A percentile compares a stretch with the other conserved stretches of the same genome.
phyloP scores from a whole-genome alignment of 129 eudicot genomes.

The Flaveria brownii region DNA sequence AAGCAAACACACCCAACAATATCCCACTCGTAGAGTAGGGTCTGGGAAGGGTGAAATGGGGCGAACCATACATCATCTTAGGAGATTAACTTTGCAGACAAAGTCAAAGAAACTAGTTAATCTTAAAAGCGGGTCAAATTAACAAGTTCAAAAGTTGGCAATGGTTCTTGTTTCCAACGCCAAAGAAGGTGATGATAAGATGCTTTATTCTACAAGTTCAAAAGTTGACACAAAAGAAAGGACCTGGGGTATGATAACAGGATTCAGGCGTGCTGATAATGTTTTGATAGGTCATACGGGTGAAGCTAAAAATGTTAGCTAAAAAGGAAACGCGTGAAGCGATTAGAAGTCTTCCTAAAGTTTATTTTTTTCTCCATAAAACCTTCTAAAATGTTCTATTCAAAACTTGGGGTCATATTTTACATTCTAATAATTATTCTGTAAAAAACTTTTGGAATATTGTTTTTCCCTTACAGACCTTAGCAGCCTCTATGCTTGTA shows the following conservation, averaged over 20 bases:
- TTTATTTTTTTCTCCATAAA: not conserved
- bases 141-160: not conserved
- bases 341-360: not conserved
- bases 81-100: not conserved
- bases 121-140: not conserved
- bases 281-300: not conserved
- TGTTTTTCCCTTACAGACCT: not conserved
- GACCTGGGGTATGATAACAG: not conserved
- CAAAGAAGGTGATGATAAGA: no score
- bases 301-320: not conserved
- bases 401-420: not conserved
- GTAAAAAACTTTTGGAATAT: not conserved
- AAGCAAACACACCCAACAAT: no score
- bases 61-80: no score
- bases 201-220: no score
- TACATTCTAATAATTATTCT: not conserved
- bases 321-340: not conserved
- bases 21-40: no score
- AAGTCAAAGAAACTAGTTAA: not conserved
- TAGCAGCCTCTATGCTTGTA: not conserved
- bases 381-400: not conserved
- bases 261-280: not conserved
- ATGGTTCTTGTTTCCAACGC: no score
- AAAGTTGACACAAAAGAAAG: not conserved
- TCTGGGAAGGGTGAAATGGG: no score